Base-by-base conservation (phyloP, 352 stramenopile genomes). In the Phytophthora cactorum region DNA sequence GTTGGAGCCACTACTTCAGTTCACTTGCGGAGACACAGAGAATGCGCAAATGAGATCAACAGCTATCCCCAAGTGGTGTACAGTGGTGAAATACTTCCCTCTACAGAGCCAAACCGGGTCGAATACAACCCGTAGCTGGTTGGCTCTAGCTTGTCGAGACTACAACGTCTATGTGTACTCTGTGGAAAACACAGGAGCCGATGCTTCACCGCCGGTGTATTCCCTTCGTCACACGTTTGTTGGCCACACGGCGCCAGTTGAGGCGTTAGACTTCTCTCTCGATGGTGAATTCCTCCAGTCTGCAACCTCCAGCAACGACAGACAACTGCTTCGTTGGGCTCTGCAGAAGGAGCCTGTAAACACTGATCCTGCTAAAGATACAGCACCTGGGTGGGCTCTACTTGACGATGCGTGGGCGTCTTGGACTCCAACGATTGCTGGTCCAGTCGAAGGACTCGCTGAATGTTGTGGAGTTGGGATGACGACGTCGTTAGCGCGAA, bases 121-220 rank as follows among this genome's bases (percentile, higher is more conserved):
- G 29, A 53, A 63, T 43, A 11, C n/a, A 34, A 49, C 38, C 36
- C 63, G 11, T 34, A 63, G 59, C 59, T 78, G 54, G 72, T 76
- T 75, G 63, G 84, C 63, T 52, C 67, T 77, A 14, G 88, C 74
- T 1, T 92, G 77, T 65, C 79, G 84, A 25, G 82, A 97, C 63
- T 91, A 79, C 45, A 83, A 79, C 28, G 78, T 97, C 15, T 95
- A 96, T 68, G 72, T 97, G 6, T 93, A 93, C 53, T 15, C 57
- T 10, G 64, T 38, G 22, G 72, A 82, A 25, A 64, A 41, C n/a
- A 32, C 51, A 12, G 54, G 38, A 36, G 27, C 52, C 17, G 29
- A 74, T 62, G 7, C 4, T 44, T 25, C 57, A 52, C 31, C 74
- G 25, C 44, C 66, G 5, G 57, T 57, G 3, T 83, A 81, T 54